phyloP scores from a whole-genome alignment of 192 early-diverging fungal genomes.

The Umbelopsis sp. region DNA sequence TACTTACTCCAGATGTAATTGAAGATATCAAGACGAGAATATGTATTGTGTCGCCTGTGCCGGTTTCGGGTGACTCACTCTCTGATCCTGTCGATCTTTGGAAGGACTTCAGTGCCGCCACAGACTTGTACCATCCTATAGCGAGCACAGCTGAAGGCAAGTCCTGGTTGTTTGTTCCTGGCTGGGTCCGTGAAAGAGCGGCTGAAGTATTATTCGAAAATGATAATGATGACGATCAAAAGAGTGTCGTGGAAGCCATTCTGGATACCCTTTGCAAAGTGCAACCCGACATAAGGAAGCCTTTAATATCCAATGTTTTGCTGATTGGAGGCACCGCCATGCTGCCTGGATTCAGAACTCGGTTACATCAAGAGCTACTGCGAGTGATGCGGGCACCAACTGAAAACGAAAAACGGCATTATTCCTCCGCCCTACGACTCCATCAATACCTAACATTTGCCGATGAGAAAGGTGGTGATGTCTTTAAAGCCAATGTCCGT shows the following conservation, averaged over 20 bases:
- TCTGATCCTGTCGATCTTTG: conserved; percentile 47
- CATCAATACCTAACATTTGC: conserved; percentile 56
- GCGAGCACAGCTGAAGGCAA: conserved; percentile 35
- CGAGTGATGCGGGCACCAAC: conserved; percentile 46
- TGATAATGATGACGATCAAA: conserved; percentile 46
- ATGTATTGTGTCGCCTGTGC: conserved; percentile 59
- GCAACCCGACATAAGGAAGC: conserved; percentile 73
- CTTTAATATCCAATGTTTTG: conserved; percentile 64
- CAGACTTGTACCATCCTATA: conserved; percentile 50
- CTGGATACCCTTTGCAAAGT: conserved; percentile 58
- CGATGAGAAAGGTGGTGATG: conserved; percentile 49
- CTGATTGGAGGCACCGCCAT: conserved; percentile 79
- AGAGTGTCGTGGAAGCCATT: conserved; percentile 57
- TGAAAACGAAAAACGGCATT: conserved; percentile 41
- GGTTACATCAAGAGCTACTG: conserved; percentile 65
- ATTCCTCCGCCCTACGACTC: conserved; percentile 48
- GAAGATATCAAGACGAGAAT: conserved; percentile 71
- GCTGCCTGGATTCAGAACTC: conserved; percentile 67
- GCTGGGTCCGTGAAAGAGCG: conserved; percentile 84
- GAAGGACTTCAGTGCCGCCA: conserved; percentile 47
- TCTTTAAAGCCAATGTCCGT: conserved; percentile 71
- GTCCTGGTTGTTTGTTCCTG: conserved; percentile 64
- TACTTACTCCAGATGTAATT: conserved; percentile 54
- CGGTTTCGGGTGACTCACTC: conserved; percentile 27
- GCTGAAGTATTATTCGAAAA: conserved; percentile 81